Base-by-base conservation (phyloP, 805 yeast genomes). In the Saturnispora bothae region DNA sequence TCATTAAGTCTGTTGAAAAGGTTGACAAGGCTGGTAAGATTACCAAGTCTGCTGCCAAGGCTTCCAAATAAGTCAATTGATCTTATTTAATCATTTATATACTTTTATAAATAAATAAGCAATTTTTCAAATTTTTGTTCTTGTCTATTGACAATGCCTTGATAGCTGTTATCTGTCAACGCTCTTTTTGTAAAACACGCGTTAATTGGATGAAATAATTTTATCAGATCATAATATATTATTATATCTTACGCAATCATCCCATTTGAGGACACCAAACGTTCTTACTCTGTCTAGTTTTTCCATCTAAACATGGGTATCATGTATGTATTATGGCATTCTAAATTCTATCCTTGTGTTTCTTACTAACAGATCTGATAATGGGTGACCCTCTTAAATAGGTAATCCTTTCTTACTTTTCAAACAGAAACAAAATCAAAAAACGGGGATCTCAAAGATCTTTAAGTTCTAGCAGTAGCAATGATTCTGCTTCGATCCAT, bases 1-100 rank as follows among this genome's bases (percentile, higher is more conserved):
- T 88, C 65, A 83, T 89, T 83, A 89, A 89, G 80, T 69, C 85
- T 51, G 95, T 85, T 59, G 94, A 74, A 62, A 85, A 85, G 82
- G 59, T 83, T 54, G 63, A 76, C 70, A 71, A 69, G 69, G 83
- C 85, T 61, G 88, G 85, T 71, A 83, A 84, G 86, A 92, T 83
- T 60, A 83, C 95, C 86, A 84, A 84, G 85, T 84, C 95, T 68
- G 95, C 95, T 67, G 68, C 67, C 54, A 78, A 78, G 78, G 84
- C 84, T 63, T 71, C 71, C 57, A 76, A 76, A 70, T 76, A 76
- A 72, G 60, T 30, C 23, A 37, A 6, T 31, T 37, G 17, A 23
- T 5, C 27, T 8, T 7, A 7, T 10, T 26, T 26, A 7, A 26
- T 26, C 5, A 26, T 26, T 26, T 26, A 10, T 26, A 26, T 26